Base-by-base conservation (phyloP, 2,329 filamentous ascomycete genomes). In the Cladophialophora psammophila region DNA sequence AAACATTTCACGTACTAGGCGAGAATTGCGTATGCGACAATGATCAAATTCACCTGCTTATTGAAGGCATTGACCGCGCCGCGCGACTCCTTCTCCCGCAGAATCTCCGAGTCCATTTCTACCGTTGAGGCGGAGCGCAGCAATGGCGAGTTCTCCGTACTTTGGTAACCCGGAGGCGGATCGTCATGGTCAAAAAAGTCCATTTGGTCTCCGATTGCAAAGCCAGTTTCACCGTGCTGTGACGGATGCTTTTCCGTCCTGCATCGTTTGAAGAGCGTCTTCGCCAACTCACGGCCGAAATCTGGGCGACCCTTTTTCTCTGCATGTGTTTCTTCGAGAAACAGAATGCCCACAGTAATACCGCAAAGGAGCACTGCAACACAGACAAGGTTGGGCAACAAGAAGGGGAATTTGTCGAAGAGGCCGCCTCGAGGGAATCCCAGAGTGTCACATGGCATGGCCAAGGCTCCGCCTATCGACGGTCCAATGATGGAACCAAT, bases 401-500 rank as follows among this genome's bases (percentile, higher is more conserved):
- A 86, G 78, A 97, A 99, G 0, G 95, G 95, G 77, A 90, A 98
- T 45, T 81, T 83, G 63, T 94, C 93, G 84, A 95, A 96, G 66
- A 98, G 86, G 13, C 90, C 91, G 67, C 88, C 91, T 18, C 84
- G 82, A 10, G 84, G 77, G 76, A 97, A 98, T 38, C 73, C 62
- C 80, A 80, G 12, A 94, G 93, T 76, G 70, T 89, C 85, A 75
- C 93, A 95, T 20, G 95, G 95, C 74, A 93, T 88, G 59, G 95
- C 94, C 59, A 99, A 86, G 65, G 92, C 88, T 74, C 95, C 95
- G 75, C 95, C 95, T 76, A 98, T 91, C 77, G 92, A 91, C 56
- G 94, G 94, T 38, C 95, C 95, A 72, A 97, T 85, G 74, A 98
- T 97, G 34, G 94, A 97, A 84, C 95, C 95, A 75, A 99, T 86